A percentile compares a stretch with the other conserved stretches of the same genome.
These are phyloP conservation scores for Eruca vesicaria DNA, from an alignment of 441 rosid genomes.

Conservation along the genomic window DNA sequence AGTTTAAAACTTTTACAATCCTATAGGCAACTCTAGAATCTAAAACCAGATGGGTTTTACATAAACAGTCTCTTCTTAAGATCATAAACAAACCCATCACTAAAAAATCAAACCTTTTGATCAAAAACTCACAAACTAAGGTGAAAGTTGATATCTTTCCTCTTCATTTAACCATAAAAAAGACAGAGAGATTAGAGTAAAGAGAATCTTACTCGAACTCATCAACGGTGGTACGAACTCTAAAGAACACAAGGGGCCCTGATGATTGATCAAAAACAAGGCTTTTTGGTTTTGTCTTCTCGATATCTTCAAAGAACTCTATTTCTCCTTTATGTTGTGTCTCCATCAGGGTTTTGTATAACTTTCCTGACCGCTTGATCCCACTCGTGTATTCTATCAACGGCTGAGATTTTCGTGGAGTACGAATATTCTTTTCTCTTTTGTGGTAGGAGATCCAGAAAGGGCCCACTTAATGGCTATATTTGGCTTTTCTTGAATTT, in stretches of 20 bases:
- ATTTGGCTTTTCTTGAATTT: neutral
- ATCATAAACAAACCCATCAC: slow-evolving; percentile 4
- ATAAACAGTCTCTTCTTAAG: neutral
- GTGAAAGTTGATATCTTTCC: neutral
- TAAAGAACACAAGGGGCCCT: neutral
- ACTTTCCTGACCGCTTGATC: slow-evolving; percentile 4
- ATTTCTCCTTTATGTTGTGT: neutral
- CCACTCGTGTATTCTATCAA: neutral
- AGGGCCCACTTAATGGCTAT: neutral
- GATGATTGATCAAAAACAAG: neutral
- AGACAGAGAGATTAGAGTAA: neutral
- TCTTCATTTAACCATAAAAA: neutral
- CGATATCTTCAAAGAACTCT: neutral
- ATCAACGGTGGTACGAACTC: neutral
- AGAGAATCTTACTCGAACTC: slow-evolving; percentile 21
- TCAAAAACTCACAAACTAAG: neutral
- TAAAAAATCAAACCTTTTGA: neutral
- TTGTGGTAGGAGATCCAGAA: neutral
- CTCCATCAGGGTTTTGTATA: neutral
- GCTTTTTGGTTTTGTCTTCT: slow-evolving; percentile 8
- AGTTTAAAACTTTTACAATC: neutral
- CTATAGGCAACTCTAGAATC: neutral
- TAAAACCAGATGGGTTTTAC: neutral
- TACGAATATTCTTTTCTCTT: neutral
- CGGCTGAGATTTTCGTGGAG: neutral